Evolutionary conservation across 768 basidiomycete species (phyloP), one percentile per base, ranked within the genome.

Genomic region (Cystofilobasidium ferigula): DNA sequence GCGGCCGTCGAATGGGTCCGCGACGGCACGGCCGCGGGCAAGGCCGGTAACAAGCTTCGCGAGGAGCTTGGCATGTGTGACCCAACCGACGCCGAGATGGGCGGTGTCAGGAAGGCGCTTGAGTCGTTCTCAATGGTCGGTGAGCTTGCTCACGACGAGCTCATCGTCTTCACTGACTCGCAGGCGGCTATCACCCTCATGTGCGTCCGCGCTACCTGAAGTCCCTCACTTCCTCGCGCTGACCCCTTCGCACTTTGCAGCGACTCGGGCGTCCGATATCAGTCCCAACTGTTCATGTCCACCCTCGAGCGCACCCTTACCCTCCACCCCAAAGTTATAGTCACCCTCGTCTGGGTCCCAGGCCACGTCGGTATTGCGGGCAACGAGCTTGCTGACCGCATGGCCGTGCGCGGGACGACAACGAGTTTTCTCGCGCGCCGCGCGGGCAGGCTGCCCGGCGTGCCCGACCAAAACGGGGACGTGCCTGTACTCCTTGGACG

Each of bases 291-390:
- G 22, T 71, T 71, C 30, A 74, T 74, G 67, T 73, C 73, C 22
- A 63, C 68, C 24, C 70, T 76, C 30, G 73, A 72, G 71, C 69
- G 72, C 30, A 70, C 69, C 0, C 69, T 74, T 42, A 73, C 72
- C 62, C 68, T 69, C 2, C 70, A 74, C 40, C 68, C 71, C 6
- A 65, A 70, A 18, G 72, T 74, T 8, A 71, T 71, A 26, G 67
- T 76, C 57, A 73, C 74, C 10, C 70, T 76, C n/a, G 72, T 72
- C 32, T 76, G 75, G 75, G 67, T 76, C 26, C 75, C 75, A 0
- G 71, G 70, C 51, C 69, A 72, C 53, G 68, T 66, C 63, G 70
- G 69, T 13, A 69, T 74, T 24, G 73, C 74, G 35, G 75, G 75
- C 4, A 72, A 74, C 59, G 70, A 72, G 32, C 64, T 76, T 5